Percentiles rank a stretch among this genome's conserved stretches.
phyloP scores from a whole-genome alignment of 202 grass and related monocot species.

The Zizania palustris region DNA sequence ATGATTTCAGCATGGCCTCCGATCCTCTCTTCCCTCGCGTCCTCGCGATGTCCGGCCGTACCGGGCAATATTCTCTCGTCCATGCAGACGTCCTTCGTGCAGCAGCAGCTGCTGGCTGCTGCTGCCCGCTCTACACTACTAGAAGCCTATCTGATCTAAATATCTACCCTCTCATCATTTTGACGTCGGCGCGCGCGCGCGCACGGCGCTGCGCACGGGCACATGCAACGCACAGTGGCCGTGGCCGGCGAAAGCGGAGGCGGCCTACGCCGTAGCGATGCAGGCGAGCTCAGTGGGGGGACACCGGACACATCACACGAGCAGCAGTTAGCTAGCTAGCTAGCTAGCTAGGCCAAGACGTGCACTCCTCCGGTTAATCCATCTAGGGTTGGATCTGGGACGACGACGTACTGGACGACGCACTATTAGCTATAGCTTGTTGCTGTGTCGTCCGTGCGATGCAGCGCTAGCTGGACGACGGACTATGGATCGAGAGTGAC shows the following conservation, averaged over 20 bases:
- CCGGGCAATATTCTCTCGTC: too few relatives aligned
- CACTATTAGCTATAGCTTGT: too few relatives aligned
- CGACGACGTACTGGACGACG: neutral
- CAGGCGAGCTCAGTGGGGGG: constrained; percentile 9
- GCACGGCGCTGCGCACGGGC: too few relatives aligned
- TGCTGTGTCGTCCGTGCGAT: neutral
- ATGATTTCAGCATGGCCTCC: too few relatives aligned
- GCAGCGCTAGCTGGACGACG: neutral
- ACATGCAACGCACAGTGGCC: constrained; percentile 29
- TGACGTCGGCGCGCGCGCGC: neutral
- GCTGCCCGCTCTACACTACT: neutral
- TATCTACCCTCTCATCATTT: neutral
- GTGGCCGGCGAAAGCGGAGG: constrained; percentile 2
- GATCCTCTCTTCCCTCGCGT: too few relatives aligned
- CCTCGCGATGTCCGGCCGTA: too few relatives aligned
- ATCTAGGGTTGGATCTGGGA: neutral
- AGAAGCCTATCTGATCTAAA: neutral
- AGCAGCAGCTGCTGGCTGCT: neutral
- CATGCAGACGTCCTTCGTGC: too few relatives aligned
- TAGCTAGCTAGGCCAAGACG: neutral
- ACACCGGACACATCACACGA: neutral
- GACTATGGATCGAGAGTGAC: constrained; percentile 9
- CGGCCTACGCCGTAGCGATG: constrained; percentile 34
- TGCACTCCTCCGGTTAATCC: neutral
- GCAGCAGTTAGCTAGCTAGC: neutral